phyloP scores from a whole-genome alignment of 371 early-diverging fungal species.

The Thermomucor indicae-seudaticae region DNA sequence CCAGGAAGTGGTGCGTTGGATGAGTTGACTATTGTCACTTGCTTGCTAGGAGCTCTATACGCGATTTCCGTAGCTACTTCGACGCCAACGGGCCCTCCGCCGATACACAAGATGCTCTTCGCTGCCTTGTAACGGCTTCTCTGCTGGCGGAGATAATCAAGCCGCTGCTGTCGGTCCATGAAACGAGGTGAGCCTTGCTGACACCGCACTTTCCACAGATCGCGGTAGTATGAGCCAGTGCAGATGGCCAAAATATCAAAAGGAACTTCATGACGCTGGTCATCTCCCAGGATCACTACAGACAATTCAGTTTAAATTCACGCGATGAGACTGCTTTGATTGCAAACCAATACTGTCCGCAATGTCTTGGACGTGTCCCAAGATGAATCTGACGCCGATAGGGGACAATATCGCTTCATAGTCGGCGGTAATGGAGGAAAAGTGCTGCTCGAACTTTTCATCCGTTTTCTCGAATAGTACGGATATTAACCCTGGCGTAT shows the following conservation, averaged over 20 bases:
- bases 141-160: constrained; percentile 17
- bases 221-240: constrained; percentile 33
- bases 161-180: constrained; percentile 7
- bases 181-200: background rate
- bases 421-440: constrained; percentile 17
- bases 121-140: constrained; percentile 27
- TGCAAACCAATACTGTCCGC: constrained; percentile 22
- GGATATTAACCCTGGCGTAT: constrained; percentile 33
- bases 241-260: constrained; percentile 27
- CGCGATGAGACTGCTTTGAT: background rate
- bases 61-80: constrained; percentile 51
- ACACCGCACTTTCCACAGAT: constrained; percentile 27
- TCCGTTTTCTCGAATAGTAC: constrained; percentile 25
- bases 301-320: background rate
- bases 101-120: constrained; percentile 43
- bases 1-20: constrained; percentile 11
- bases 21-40: constrained; percentile 36
- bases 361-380: constrained; percentile 19
- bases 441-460: constrained; percentile 20
- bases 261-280: constrained; percentile 2
- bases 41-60: constrained; percentile 31
- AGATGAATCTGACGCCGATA: constrained; percentile 16
- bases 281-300: background rate
- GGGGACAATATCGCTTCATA: constrained; percentile 11
- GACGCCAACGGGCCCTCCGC: constrained; percentile 53